phyloP scores from a whole-genome alignment of 768 basidiomycete species.

The Holtermanniella nyarrowii region DNA sequence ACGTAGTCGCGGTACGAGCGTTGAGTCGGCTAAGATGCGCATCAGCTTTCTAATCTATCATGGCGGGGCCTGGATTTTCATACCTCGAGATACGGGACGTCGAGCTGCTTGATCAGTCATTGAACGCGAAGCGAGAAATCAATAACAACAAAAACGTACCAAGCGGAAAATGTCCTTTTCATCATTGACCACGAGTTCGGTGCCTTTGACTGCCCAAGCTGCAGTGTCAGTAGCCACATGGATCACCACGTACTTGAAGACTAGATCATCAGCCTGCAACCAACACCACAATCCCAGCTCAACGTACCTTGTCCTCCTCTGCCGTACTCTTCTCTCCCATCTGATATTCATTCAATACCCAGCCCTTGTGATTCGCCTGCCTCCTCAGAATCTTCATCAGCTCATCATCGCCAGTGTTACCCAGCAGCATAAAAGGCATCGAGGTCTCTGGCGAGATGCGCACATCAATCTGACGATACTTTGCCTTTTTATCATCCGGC shows the following conservation, averaged over 20 bases:
- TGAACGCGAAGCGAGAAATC: not conserved
- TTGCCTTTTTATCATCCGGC: constrained; percentile 6
- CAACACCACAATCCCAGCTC: not conserved
- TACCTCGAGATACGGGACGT: constrained; percentile 24
- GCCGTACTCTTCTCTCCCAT: constrained; percentile 23
- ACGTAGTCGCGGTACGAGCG: constrained; percentile 22
- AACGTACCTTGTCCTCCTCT: constrained; percentile 5
- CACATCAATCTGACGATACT: constrained; percentile 35
- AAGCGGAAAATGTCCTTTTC: constrained; percentile 35
- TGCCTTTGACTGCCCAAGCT: constrained; percentile 19
- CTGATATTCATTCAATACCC: constrained; percentile 36
- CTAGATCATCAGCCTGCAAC: constrained; percentile 2
- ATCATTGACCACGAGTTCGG: constrained; percentile 24
- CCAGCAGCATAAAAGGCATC: constrained; percentile 33
- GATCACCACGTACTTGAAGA: constrained; percentile 2
- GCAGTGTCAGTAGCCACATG: not conserved
- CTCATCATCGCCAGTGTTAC: constrained; percentile 35
- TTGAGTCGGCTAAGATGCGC: constrained; percentile 11
- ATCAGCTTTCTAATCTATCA: not conserved
- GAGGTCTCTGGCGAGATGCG: constrained; percentile 26
- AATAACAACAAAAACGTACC: constrained; percentile 5
- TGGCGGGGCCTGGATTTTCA: not conserved
- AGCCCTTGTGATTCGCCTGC: constrained; percentile 20
- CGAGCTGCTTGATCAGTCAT: constrained; percentile 11
- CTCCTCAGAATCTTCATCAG: constrained; percentile 32